Conservation (phyloP, 1,139 yeast species). For the Geotrichum citri-aurantii region DNA sequence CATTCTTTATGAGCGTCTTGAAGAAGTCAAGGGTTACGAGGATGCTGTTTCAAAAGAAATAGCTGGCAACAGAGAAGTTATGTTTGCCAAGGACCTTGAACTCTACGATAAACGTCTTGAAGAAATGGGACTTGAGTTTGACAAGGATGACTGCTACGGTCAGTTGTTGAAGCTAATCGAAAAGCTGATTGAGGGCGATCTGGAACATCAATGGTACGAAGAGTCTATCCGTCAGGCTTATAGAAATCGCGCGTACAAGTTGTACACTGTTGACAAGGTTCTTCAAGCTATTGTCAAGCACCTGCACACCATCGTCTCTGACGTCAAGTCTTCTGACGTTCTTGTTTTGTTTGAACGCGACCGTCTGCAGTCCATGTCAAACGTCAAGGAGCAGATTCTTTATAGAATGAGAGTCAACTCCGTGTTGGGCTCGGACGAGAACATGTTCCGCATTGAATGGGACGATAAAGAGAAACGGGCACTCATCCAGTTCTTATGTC, state of each 20-base stretch:
- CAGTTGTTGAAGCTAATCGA: conserved; percentile 72
- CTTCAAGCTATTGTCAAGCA: conserved; percentile 87
- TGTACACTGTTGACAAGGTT: conserved; percentile 90
- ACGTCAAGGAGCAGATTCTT: conserved; percentile 81
- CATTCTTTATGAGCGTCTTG: conserved; percentile 71
- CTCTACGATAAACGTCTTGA: conserved; percentile 75
- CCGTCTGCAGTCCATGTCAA: conserved; percentile 48
- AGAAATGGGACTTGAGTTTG: conserved; percentile 70
- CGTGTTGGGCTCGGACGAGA: conserved; percentile 77
- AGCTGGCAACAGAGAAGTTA: conserved; percentile 51
- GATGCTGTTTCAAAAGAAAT: conserved; percentile 67
- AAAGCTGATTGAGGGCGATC: conserved; percentile 77
- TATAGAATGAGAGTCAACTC: conserved; percentile 85
- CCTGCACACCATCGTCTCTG: conserved; percentile 72
- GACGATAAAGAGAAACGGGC: conserved; percentile 50
- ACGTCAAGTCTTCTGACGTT: conserved; percentile 76
- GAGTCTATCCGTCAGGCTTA: conserved; percentile 93
- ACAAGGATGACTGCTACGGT: conserved; percentile 65
- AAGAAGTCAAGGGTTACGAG: conserved; percentile 67
- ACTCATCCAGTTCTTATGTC: conserved; percentile 77
- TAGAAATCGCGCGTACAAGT: conserved; percentile 84
- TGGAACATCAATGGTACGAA: conserved; percentile 94
- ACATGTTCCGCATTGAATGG: conserved; percentile 82
- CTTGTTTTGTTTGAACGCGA: conserved; percentile 77
- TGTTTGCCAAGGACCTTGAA: conserved; percentile 84